phyloP scores from a whole-genome alignment of 2,329 filamentous ascomycete species.

The Trichoderma atrobrunneum region DNA sequence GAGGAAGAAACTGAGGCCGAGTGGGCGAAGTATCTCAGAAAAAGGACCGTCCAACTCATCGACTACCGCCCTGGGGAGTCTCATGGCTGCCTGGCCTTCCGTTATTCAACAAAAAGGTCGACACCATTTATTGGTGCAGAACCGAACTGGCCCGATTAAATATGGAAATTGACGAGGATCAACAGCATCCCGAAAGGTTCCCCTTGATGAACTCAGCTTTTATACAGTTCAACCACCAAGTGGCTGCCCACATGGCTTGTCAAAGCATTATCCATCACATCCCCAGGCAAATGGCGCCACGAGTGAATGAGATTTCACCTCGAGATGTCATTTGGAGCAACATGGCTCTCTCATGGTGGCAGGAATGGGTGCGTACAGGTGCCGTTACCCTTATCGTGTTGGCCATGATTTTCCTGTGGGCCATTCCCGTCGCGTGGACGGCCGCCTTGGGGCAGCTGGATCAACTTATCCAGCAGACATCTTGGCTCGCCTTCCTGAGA shows the following conservation, averaged over 20 bases:
- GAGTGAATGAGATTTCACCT: slow-evolving; percentile 89
- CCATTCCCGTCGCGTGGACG: slow-evolving; percentile 85
- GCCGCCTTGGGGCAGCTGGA: slow-evolving; percentile 77
- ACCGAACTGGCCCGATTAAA: slow-evolving; percentile 84
- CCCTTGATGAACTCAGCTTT: slow-evolving; percentile 95
- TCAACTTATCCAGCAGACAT: slow-evolving; percentile 60
- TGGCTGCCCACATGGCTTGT: slow-evolving; percentile 96
- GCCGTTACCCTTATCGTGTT: slow-evolving; percentile 63
- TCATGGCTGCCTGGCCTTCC: slow-evolving; percentile 78
- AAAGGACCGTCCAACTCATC: slow-evolving; percentile 82
- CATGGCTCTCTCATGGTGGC: slow-evolving; percentile 94
- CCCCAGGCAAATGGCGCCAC: slow-evolving; percentile 88
- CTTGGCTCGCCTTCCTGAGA: slow-evolving; percentile 70
- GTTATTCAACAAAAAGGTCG: slow-evolving; percentile 82
- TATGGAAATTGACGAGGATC: slow-evolving; percentile 86
- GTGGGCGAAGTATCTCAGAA: slow-evolving; percentile 81
- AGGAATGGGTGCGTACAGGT: slow-evolving; percentile 70
- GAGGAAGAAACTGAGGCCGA: slow-evolving; percentile 62
- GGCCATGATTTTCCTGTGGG: slow-evolving; percentile 83
- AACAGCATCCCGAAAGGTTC: slow-evolving; percentile 79
- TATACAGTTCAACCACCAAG: slow-evolving; percentile 97
- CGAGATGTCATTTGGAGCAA: slow-evolving; percentile 96
- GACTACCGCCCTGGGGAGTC: slow-evolving; percentile 60
- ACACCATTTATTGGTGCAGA: slow-evolving; percentile 90
- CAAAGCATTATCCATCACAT: slow-evolving; percentile 88